Evolutionary conservation across 495 filamentous ascomycete species (phyloP), one percentile per base, ranked within the genome.

Genomic region (Schizothecium vesticola): DNA sequence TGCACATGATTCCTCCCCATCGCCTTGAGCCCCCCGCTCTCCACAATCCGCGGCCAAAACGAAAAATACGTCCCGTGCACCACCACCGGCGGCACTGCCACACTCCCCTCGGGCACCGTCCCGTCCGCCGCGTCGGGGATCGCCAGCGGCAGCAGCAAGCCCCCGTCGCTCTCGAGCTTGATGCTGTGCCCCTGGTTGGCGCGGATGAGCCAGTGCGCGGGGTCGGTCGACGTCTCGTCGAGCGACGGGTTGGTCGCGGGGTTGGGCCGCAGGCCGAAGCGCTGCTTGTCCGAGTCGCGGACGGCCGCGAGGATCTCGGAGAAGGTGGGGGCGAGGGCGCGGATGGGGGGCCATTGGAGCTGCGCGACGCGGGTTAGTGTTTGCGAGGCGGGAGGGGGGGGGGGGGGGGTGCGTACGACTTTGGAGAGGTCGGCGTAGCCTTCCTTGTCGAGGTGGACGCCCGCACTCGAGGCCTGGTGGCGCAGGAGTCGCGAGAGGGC

Each of bases 111-210:
- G 23, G 72, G 71, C 6, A 69, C 23, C 2, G 31, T 13, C 13
- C 59, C 62, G 13, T 9, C 24, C 5, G 87, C 83, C 3, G 70
- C 73, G 1, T 73, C 73, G 22, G 79, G 78, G 24, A 78, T 76
- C 23, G 79, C 89, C 70, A 97, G 77, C 13, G 88, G 88, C 21
- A 82, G 85, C 16, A 95, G 87, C 19, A 96, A 84, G 0, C 84
- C 43, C 5, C 43, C 83, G 25, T 88, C 87, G 28, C 86, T 86
- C 24, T 90, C 88, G 57, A 99, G 79, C 60, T 81, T 83, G 76
- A 93, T 86, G 72, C 82, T 86, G 81, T 97, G 95, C 61, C 95
- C 95, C 80, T 99, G 95, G 69, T 92, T 95, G 1, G 95, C 95
- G 74, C 95, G 93, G 81, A 99, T 97, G 16, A 96, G 81, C 82